Evolutionary conservation across 352 stramenopile species (phyloP).

Genomic region (Globisporangium barbulae): DNA sequence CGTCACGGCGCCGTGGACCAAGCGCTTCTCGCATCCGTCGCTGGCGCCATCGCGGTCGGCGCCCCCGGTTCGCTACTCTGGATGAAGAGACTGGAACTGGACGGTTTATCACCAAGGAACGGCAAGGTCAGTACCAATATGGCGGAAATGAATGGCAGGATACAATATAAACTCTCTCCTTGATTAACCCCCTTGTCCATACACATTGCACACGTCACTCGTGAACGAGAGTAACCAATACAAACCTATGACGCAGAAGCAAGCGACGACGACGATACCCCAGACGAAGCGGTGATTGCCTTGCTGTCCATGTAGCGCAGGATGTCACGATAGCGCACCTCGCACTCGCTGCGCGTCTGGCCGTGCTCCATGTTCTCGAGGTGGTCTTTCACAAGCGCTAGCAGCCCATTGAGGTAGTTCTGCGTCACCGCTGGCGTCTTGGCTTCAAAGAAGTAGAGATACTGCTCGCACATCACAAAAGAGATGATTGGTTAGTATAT

Average conservation of each 20-base stretch:
- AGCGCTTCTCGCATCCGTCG: conserved; percentile 2
- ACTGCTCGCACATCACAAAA: conserved; percentile 31
- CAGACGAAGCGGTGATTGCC: conserved; percentile 27
- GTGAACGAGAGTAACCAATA: neutral
- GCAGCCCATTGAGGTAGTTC: conserved; percentile 69
- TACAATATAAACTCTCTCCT: conserved; percentile 2
- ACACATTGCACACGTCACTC: neutral
- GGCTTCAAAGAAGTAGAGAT: conserved; percentile 94
- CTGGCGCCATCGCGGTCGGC: neutral
- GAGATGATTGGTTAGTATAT: neutral
- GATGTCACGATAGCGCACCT: conserved; percentile 85
- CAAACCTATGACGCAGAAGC: conserved; percentile 4
- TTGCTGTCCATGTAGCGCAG: conserved; percentile 70
- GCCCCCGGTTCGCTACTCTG: neutral
- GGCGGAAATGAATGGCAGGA: neutral
- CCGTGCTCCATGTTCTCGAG: conserved; percentile 88
- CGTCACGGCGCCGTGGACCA: conserved; percentile 17
- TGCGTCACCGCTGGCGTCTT: conserved; percentile 66
- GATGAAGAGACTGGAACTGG: neutral
- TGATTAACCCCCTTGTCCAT: neutral
- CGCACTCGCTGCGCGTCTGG: conserved; percentile 57
- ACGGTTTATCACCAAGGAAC: neutral
- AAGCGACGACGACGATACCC: conserved; percentile 24
- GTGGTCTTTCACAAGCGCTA: conserved; percentile 92
- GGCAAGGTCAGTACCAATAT: neutral